These are phyloP conservation scores for Amphibolis antarctica DNA, from an alignment of 106 monocot genomes.

Conservation along the genomic window DNA sequence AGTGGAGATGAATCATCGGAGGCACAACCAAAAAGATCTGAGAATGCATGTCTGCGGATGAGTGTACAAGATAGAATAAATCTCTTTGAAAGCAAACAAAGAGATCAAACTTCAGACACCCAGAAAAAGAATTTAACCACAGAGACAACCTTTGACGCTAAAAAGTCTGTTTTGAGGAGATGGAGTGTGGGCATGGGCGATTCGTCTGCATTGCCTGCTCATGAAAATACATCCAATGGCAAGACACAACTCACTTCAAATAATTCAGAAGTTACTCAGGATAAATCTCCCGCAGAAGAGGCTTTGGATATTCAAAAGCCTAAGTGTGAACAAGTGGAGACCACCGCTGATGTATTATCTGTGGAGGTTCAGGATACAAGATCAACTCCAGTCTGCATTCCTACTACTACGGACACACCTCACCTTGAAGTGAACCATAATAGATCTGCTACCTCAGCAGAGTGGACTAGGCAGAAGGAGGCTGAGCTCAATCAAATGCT, in stretches of 20 bases:
- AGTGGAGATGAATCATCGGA: constrained; percentile 39
- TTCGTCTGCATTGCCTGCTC: constrained; percentile 22
- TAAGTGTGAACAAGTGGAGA: constrained; percentile 6
- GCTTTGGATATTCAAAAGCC: constrained; percentile 4
- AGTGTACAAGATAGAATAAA: constrained; percentile 96
- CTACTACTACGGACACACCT: constrained; percentile 12
- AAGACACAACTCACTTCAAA: constrained; percentile 9
- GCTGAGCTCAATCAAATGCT: constrained; percentile 79
- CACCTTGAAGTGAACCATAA: constrained; percentile 32
- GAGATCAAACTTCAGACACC: constrained; percentile 44
- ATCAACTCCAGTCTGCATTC: constrained; percentile 7
- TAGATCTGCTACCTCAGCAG: constrained; percentile 40
- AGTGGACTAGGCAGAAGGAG: constrained; percentile 83
- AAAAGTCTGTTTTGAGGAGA: constrained; percentile 86
- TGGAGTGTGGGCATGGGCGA: constrained; percentile 90
- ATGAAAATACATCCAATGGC: constrained; percentile 24
- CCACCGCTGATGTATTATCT: constrained; percentile 5
- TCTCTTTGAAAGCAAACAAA: constrained; percentile 89
- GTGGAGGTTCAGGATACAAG: constrained; percentile 17
- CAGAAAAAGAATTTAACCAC: constrained; percentile 25
- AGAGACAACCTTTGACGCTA: constrained; percentile 28
- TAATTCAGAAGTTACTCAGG: constrained; percentile 1
- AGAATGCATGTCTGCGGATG: constrained; percentile 62
- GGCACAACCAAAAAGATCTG: constrained; percentile 45
- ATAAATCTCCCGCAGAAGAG: constrained; percentile 6